These are phyloP conservation scores for Spongispora temasekensis DNA, from an alignment of 1,284 basidiomycete genomes.

Conservation along the genomic window DNA sequence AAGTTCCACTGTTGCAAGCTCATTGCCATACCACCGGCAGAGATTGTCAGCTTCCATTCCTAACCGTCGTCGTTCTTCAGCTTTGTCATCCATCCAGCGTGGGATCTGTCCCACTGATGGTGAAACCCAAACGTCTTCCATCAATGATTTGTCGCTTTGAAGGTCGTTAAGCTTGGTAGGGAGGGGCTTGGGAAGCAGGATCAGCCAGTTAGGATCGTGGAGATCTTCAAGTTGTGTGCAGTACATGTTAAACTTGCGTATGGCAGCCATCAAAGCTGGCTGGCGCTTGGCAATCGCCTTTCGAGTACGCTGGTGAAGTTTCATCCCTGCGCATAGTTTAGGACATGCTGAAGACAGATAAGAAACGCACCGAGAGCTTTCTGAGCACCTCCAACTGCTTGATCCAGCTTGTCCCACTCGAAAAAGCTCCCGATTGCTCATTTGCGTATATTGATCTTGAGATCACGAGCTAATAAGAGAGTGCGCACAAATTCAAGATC, in stretches of 20 bases:
- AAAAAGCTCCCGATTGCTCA: neutral
- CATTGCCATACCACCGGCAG: neutral
- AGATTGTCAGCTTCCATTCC: too few relatives aligned
- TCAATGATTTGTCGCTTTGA: conserved; percentile 30
- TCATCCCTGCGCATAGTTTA: neutral
- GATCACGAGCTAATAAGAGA: neutral
- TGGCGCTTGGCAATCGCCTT: conserved; percentile 7
- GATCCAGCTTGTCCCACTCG: neutral
- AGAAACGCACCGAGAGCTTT: neutral
- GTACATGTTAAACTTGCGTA: conserved; percentile 8
- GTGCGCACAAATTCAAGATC: neutral
- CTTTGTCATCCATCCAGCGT: too few relatives aligned
- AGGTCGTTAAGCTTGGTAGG: conserved; percentile 33
- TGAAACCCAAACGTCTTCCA: conserved; percentile 44
- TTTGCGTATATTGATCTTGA: neutral
- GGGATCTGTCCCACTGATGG: conserved; percentile 37
- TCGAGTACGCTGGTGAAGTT: conserved; percentile 5
- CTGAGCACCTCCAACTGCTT: neutral
- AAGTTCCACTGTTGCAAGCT: neutral
- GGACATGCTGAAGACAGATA: too few relatives aligned
- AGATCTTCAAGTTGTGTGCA: conserved; percentile 14
- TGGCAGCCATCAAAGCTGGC: conserved; percentile 7
- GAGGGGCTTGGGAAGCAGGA: conserved; percentile 37
- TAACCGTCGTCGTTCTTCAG: conserved; percentile 28
- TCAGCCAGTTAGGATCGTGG: conserved; percentile 24